A percentile compares a stretch with the other conserved stretches of the same genome.
Evolutionary conservation across 2,329 filamentous ascomycete genomes (phyloP).

Genomic region (Sarocladium oryzae): DNA sequence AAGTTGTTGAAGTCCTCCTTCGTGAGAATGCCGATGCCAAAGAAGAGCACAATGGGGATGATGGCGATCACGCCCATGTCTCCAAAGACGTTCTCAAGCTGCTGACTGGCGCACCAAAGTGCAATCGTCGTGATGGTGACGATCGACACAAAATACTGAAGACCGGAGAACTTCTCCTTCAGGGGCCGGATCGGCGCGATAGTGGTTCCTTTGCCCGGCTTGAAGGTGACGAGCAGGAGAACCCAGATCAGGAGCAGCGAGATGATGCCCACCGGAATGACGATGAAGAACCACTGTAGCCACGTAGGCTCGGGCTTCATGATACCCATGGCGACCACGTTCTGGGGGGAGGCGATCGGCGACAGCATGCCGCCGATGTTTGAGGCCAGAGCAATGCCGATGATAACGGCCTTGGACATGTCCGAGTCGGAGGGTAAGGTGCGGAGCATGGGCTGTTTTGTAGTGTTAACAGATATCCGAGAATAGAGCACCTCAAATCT

Average conservation of each 20-base stretch:
- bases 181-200: conserved; percentile 89
- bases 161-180: conserved; percentile 77
- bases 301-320: conserved; percentile 90
- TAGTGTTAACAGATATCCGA: conserved; percentile 15
- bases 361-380: conserved; percentile 96
- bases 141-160: conserved; percentile 87
- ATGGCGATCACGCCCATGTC: conserved; percentile 99
- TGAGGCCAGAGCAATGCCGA: conserved; percentile 89
- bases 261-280: conserved; percentile 85
- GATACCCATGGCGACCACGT: conserved; percentile 92
- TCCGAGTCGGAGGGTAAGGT: conserved; percentile 84
- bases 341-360: conserved; percentile 94
- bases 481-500: too few relatives aligned
- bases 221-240: conserved; percentile 77
- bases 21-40: conserved; percentile 89
- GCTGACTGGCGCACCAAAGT: conserved; percentile 89
- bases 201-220: conserved; percentile 74
- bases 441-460: conserved; percentile 77
- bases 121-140: conserved; percentile 79
- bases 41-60: conserved; percentile 92
- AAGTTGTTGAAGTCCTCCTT: conserved; percentile 99
- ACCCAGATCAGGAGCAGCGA: conserved; percentile 86
- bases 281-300: conserved; percentile 96
- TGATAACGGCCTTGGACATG: conserved; percentile 91
- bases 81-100: conserved; percentile 80